Conservation (phyloP, 371 early-diverging fungal species). For the Rhizopus microsporus region DNA sequence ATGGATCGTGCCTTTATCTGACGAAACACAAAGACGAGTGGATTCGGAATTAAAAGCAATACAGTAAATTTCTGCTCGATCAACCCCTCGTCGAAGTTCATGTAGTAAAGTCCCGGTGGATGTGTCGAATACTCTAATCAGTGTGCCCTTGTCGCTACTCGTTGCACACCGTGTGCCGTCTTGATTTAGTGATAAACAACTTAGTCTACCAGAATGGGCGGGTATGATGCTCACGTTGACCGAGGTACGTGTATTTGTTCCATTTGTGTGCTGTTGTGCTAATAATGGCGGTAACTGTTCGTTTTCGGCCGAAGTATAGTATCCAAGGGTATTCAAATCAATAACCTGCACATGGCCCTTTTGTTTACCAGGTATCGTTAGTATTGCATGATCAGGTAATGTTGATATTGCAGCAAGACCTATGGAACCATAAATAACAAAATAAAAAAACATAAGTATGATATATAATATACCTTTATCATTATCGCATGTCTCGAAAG, state of each 20-base stretch:
- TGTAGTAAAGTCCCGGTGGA: conserved; percentile 72
- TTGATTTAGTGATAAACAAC: conserved; percentile 74
- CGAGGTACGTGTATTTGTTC: conserved; percentile 27
- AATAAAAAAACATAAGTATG: not conserved
- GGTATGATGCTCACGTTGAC: conserved; percentile 79
- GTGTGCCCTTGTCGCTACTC: conserved; percentile 85
- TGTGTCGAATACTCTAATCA: conserved; percentile 89
- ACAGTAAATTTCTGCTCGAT: conserved; percentile 86
- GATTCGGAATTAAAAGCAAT: conserved; percentile 84
- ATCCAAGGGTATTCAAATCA: conserved; percentile 67
- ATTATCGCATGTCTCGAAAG: conserved; percentile 86
- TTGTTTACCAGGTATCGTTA: conserved; percentile 78
- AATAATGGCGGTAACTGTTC: conserved; percentile 10
- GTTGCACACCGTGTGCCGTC: conserved; percentile 82
- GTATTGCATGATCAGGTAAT: conserved; percentile 60
- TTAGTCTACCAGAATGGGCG: conserved; percentile 80
- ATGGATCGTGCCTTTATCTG: conserved; percentile 94
- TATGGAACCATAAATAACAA: conserved; percentile 15
- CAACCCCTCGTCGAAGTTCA: conserved; percentile 89
- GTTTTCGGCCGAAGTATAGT: conserved; percentile 26
- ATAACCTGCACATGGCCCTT: conserved; percentile 88
- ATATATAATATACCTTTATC: conserved; percentile 58
- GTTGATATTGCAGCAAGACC: conserved; percentile 70
- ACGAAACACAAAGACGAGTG: conserved; percentile 80
- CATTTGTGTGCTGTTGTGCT: conserved; percentile 4